These are phyloP conservation scores for Venturia pyrina DNA, from an alignment of 2,329 filamentous ascomycete genomes.

Conservation along the genomic window DNA sequence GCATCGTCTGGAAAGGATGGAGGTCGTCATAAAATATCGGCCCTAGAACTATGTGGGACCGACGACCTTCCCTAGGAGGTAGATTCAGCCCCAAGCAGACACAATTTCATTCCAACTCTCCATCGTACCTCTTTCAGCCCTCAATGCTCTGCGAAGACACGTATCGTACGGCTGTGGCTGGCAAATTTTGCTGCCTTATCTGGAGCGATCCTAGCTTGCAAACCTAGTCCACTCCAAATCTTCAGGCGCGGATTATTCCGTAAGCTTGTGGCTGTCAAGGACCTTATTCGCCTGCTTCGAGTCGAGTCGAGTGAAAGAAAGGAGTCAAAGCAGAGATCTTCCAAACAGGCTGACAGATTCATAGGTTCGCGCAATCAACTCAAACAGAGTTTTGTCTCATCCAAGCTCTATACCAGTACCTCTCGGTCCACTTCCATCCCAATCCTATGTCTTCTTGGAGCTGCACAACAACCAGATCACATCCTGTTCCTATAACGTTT, in stretches of 20 bases:
- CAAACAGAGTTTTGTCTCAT: too few relatives aligned
- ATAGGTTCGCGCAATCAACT: too few relatives aligned
- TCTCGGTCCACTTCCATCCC: too few relatives aligned
- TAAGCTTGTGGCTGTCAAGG: background rate
- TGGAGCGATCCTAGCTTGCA: background rate
- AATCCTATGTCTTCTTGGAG: too few relatives aligned
- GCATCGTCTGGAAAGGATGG: too few relatives aligned
- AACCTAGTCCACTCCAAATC: background rate
- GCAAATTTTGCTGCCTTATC: background rate
- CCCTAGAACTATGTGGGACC: too few relatives aligned
- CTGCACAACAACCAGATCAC: too few relatives aligned
- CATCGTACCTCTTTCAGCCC: background rate
- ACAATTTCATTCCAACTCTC: background rate
- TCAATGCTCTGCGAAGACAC: background rate
- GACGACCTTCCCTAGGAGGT: too few relatives aligned
- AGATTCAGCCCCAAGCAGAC: background rate
- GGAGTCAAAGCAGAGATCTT: background rate
- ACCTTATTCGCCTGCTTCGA: background rate
- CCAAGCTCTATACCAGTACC: too few relatives aligned
- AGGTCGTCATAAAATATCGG: too few relatives aligned
- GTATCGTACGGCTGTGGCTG: background rate
- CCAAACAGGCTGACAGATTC: too few relatives aligned
- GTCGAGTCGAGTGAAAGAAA: background rate
- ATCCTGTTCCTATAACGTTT: slow-evolving; percentile 19
- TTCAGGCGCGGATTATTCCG: background rate